These are phyloP conservation scores for Pseudofabraea citricarpa DNA, from an alignment of 2,329 filamentous ascomycete species.

Conservation along the genomic window DNA sequence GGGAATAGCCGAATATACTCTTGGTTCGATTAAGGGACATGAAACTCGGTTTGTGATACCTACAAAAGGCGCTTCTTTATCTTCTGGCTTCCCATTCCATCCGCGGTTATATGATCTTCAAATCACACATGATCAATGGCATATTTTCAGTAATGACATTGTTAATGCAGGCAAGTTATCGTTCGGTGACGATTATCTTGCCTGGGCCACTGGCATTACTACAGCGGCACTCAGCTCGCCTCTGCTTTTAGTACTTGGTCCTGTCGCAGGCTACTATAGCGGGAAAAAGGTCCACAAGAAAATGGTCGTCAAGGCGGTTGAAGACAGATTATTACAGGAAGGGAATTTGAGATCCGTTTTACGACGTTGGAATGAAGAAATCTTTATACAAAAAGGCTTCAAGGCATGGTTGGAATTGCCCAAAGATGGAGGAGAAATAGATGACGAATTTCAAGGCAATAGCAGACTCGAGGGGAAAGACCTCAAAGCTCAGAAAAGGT, in stretches of 20 bases:
- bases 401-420: constrained; percentile 6
- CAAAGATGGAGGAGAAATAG: background rate
- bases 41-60: constrained; percentile 3
- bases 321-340: constrained; percentile 2
- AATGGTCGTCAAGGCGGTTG: constrained; percentile 3
- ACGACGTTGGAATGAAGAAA: constrained; percentile 5
- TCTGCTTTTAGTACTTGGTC: constrained; percentile 3
- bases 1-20: background rate
- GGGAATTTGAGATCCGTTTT: constrained; percentile 4
- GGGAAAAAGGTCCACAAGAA: constrained; percentile 3
- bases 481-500: background rate
- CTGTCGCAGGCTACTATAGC: constrained; percentile 3
- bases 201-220: constrained; percentile 4
- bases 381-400: constrained; percentile 4
- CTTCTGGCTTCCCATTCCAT: constrained; percentile 7
- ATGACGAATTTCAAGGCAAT: background rate
- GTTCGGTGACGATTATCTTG: background rate
- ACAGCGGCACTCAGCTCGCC: constrained; percentile 1
- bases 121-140: constrained; percentile 6
- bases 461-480: background rate
- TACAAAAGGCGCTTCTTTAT: constrained; percentile 5
- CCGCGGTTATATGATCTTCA: constrained; percentile 5
- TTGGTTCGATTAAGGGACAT: background rate
- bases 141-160: constrained; percentile 6
- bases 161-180: constrained; percentile 4